Evolutionary conservation across 73 alveolate genomes (phyloP), one percentile per base, ranked within the genome.

Genomic region (Paramecium pentaurelia): DNA sequence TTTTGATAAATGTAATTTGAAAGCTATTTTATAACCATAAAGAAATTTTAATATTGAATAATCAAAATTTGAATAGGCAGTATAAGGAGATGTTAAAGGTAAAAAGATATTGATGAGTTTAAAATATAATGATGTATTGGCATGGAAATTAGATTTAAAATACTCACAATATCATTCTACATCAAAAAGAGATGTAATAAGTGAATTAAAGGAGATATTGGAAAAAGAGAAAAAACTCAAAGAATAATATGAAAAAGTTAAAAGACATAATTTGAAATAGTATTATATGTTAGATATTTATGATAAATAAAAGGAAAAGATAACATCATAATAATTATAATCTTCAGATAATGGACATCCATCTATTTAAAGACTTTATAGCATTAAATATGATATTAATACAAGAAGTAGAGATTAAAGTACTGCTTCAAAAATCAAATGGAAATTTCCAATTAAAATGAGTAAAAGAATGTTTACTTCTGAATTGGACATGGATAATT

Each of bases 131-230:
- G 91, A 80, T 80, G 47, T 80, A 5, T 49, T 80, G 49, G 91
- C 91, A 45, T 80, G 91, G 91, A 80, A 80, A 49, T 80, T 80
- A 16, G 91, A 80, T 12, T 22, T 80, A 9, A 80, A 42, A 8
- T 80, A 80, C 18, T 22, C 37, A 11, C 2, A 18, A 45, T 80
- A 42, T 25, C 9, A 80, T 20, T 25, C 77, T 6, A 45, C 49
- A 10, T 80, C 91, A 0, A 32, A 80, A 80, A 25, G 44, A 45
- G 91, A 80, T 44, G 91, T 80, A 20, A 45, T 80, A 18, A 49
- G 73, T 20, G 44, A 42, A 28, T 27, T 20, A 4, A 18, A 47
- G 30, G 58, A 27, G 12, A 20, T 80, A 3, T 8, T 45, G 10
- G 44, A 42, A 32, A 80, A 49, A 27, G 44, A 47, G 30, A 42